Evolutionary conservation across 1,284 basidiomycete species (phyloP), one percentile per base, ranked within the genome.

Genomic region (Blastosporella zonata): DNA sequence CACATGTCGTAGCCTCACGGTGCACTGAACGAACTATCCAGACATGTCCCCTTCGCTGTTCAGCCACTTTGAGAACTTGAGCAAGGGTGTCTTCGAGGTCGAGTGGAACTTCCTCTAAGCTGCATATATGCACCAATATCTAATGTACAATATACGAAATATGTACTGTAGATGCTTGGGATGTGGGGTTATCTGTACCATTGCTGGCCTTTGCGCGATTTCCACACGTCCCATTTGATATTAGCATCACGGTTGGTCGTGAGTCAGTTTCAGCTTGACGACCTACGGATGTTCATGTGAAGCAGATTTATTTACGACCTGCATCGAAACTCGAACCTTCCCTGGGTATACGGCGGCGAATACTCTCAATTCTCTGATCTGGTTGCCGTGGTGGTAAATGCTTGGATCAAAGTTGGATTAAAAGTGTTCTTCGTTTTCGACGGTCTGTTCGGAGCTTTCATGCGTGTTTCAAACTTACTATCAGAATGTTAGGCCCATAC

Each of bases 211-310:
- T 44, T 40, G 15, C 21, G 37, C 38, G 35, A 52, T 44, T 42
- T 52, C 60, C 2, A 45, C 51, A 43, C 47, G 52, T 31, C 38
- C 58, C 31, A 53, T 64, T 36, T 58, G 65, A 45, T 71, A 93
- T 52, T 82, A 94, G 1, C 79, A 94, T 33, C 92, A 95, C 69
- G 90, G 82, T 36, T 92, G 87, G 90, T 91, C 90, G 91, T 93
- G 65, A 82, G 90, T 81, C 40, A 23, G 46, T 47, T 53, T 35
- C 54, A 55, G 45, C 47, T 54, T 49, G 43, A 45, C 46, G 43
- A 33, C 25, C 43, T 34, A 39, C 43, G 23, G 46, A 51, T 23
- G 33, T 50, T 48, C 28, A 55, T 58, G 36, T 47, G 35, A 25
- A n/a, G 35, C 59, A 94, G 91, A 23, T 85, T 95, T 66, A 87